phyloP scores from a whole-genome alignment of 495 filamentous ascomycete species.

The Talaromyces thailandensis region DNA sequence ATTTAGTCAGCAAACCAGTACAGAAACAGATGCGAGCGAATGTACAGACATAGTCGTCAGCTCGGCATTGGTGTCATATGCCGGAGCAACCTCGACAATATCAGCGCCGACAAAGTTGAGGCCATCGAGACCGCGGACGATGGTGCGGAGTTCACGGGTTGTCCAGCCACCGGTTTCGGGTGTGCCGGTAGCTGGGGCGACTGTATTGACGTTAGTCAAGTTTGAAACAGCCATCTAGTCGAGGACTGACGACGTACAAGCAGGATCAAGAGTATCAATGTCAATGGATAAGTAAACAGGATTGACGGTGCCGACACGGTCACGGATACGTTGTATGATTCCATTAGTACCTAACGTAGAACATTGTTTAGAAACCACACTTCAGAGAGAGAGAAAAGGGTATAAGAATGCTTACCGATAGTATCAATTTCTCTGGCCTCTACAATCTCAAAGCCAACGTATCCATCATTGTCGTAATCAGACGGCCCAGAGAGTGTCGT shows the following conservation, averaged over 20 bases:
- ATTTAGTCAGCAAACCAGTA: background rate
- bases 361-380: background rate
- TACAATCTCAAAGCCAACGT: slow-evolving; percentile 75
- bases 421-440: slow-evolving; percentile 75
- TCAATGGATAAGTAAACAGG: slow-evolving; percentile 81
- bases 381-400: background rate
- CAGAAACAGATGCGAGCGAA: background rate
- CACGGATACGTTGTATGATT: slow-evolving; percentile 65
- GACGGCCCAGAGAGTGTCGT: slow-evolving; percentile 61
- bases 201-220: slow-evolving; percentile 17
- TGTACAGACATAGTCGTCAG: slow-evolving; percentile 46
- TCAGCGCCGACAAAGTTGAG: slow-evolving; percentile 73
- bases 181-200: slow-evolving; percentile 77
- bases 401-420: slow-evolving; percentile 43
- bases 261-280: slow-evolving; percentile 82
- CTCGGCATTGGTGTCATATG: slow-evolving; percentile 62
- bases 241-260: slow-evolving; percentile 40
- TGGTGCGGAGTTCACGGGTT: slow-evolving; percentile 67
- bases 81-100: slow-evolving; percentile 66
- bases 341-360: slow-evolving; percentile 37
- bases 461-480: slow-evolving; percentile 75
- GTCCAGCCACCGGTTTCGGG: slow-evolving; percentile 84
- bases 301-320: slow-evolving; percentile 61
- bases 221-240: background rate
- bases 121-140: slow-evolving; percentile 63